Conservation (phyloP, 352 stramenopile genomes). For the Globisporangium cylindrosporum region DNA sequence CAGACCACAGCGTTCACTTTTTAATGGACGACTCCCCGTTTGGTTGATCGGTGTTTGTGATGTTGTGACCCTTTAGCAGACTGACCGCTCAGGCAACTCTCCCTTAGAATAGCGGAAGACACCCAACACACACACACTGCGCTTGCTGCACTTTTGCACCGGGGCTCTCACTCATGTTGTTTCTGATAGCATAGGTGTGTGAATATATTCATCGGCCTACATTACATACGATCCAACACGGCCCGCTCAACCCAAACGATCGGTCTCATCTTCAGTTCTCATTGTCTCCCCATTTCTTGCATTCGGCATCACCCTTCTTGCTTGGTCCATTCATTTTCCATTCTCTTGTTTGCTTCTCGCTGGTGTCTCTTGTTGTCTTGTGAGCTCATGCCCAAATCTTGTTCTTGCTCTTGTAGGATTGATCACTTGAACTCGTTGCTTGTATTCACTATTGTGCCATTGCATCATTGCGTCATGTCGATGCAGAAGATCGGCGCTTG, state of each 20-base stretch:
- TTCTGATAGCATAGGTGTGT: constrained; percentile 15
- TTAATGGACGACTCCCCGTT: not conserved
- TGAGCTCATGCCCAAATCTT: not conserved
- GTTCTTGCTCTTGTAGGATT: not conserved
- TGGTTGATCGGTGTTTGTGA: not conserved
- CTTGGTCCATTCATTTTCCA: constrained; percentile 1
- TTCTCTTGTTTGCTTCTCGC: not conserved
- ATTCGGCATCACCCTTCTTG: not conserved
- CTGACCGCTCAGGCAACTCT: not conserved
- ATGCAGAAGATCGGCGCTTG: constrained; percentile 3
- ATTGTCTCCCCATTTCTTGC: not conserved
- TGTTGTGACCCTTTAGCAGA: not conserved
- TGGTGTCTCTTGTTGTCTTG: not conserved
- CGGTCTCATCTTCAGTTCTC: constrained; percentile 1
- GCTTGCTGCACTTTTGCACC: not conserved
- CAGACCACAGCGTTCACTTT: not conserved
- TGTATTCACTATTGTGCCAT: not conserved
- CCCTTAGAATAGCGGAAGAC: not conserved
- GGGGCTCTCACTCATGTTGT: not conserved
- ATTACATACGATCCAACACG: constrained; percentile 16
- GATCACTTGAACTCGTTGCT: not conserved
- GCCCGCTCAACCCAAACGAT: not conserved
- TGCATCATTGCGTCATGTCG: constrained; percentile 19
- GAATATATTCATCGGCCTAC: constrained; percentile 18
- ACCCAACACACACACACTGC: not conserved